Conservation (phyloP, 805 yeast species). For the Saccharomycopsis javanensis region DNA sequence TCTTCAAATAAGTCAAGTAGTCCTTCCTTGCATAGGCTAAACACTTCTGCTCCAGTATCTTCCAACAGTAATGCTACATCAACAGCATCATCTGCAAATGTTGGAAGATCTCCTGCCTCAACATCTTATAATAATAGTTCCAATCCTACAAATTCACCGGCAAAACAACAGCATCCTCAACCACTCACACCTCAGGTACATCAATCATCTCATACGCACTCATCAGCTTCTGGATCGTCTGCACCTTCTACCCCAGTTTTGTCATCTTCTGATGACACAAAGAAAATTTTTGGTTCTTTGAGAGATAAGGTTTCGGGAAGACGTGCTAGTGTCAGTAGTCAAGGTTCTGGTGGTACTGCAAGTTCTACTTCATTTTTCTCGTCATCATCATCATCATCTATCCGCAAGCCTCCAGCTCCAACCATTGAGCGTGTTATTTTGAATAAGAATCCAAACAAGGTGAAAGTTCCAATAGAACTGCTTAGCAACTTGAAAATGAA, state of each 20-base stretch:
- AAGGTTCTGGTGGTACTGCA: slow-evolving; percentile 1
- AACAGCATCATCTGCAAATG: not conserved
- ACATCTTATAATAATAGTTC: not conserved
- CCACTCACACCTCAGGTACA: not conserved
- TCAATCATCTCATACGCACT: not conserved
- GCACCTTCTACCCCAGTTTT: slow-evolving; percentile 2
- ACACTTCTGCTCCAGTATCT: slow-evolving; percentile 1
- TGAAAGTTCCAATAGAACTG: slow-evolving; percentile 27
- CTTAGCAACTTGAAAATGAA: slow-evolving; percentile 33
- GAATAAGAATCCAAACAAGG: slow-evolving; percentile 37
- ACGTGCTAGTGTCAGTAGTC: slow-evolving; percentile 7
- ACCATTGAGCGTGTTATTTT: slow-evolving; percentile 29
- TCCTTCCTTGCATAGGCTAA: not conserved
- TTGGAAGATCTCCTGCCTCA: not conserved
- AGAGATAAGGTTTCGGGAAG: slow-evolving; percentile 18
- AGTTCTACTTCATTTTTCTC: not conserved
- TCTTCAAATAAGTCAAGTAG: not conserved
- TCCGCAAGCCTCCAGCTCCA: slow-evolving; percentile 14
- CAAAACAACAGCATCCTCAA: not conserved
- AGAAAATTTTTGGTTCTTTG: slow-evolving; percentile 16
- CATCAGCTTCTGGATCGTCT: not conserved
- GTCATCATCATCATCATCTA: not conserved
- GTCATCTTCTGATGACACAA: slow-evolving; percentile 6
- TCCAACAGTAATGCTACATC: not conserved
- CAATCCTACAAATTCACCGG: not conserved